A percentile compares a stretch with the other conserved stretches of the same genome.
Evolutionary conservation across 306 rosid genomes (phyloP).

Genomic region (Lablab purpureus): DNA sequence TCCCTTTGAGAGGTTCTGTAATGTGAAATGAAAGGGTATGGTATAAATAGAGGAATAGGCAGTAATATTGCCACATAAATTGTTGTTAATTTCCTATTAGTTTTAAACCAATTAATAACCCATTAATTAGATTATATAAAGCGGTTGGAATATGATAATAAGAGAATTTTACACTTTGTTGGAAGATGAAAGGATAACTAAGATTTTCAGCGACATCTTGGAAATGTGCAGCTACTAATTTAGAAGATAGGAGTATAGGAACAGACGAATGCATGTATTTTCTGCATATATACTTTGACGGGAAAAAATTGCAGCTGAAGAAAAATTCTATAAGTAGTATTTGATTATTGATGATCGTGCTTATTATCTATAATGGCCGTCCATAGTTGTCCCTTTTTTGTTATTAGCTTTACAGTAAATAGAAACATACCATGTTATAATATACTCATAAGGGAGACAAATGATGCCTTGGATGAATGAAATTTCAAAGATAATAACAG

Average conservation of each 20-base stretch:
- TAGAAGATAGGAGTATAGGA: background rate
- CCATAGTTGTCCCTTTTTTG: no score
- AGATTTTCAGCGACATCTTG: background rate
- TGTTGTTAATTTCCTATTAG: background rate
- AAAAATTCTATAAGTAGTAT: background rate
- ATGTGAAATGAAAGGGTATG: constrained; percentile 2
- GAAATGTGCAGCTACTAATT: background rate
- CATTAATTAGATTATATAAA: background rate
- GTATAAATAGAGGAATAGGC: constrained; percentile 30
- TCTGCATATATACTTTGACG: background rate
- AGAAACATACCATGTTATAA: no score
- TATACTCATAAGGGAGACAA: no score
- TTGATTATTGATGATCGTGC: background rate
- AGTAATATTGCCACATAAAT: background rate
- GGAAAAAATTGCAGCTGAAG: background rate
- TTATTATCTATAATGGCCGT: background rate
- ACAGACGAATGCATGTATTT: background rate
- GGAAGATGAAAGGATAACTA: constrained; percentile 10
- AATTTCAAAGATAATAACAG: background rate
- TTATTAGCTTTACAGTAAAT: no score
- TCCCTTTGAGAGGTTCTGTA: background rate
- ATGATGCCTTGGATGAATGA: no score
- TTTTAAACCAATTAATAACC: background rate
- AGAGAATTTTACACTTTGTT: background rate
- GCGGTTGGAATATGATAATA: background rate